Percentiles rank a stretch among this genome's conserved stretches.
Evolutionary conservation across 352 stramenopile genomes (phyloP).

Genomic region (Thraustochytrium sp.): DNA sequence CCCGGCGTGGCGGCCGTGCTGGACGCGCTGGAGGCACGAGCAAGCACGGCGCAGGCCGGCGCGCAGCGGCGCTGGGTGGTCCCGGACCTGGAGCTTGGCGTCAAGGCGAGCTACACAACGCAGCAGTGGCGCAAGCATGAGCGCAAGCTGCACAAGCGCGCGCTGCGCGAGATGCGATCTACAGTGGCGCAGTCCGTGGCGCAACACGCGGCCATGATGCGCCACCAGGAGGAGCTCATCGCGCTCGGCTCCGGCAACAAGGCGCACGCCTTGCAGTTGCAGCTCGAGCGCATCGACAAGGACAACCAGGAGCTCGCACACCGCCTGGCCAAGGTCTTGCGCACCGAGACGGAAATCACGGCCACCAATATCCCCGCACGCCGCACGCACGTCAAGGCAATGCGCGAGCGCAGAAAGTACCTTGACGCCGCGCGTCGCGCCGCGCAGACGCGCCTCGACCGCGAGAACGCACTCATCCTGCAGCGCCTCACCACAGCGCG

Average conservation of each 20-base stretch:
- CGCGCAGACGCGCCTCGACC: background rate
- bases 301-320: background rate
- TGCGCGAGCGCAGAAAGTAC: background rate
- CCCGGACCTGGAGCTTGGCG: background rate
- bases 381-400: background rate
- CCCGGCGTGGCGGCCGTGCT: background rate
- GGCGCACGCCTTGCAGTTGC: background rate
- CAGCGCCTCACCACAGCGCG: background rate
- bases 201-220: background rate
- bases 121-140: slow-evolving; percentile 21
- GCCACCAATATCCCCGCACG: background rate
- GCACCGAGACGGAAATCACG: slow-evolving; percentile 15
- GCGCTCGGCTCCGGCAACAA: background rate
- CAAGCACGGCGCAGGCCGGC: background rate
- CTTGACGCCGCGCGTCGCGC: background rate
- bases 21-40: background rate
- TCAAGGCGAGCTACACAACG: slow-evolving; percentile 32
- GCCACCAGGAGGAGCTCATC: background rate
- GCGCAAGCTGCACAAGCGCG: background rate
- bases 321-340: slow-evolving; percentile 2
- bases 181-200: background rate
- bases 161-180: background rate
- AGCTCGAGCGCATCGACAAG: background rate
- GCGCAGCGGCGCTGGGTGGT: background rate
- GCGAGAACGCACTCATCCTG: slow-evolving; percentile 8